Conservation (phyloP, 2,329 filamentous ascomycete genomes). For the Fragosphaeria purpurea region DNA sequence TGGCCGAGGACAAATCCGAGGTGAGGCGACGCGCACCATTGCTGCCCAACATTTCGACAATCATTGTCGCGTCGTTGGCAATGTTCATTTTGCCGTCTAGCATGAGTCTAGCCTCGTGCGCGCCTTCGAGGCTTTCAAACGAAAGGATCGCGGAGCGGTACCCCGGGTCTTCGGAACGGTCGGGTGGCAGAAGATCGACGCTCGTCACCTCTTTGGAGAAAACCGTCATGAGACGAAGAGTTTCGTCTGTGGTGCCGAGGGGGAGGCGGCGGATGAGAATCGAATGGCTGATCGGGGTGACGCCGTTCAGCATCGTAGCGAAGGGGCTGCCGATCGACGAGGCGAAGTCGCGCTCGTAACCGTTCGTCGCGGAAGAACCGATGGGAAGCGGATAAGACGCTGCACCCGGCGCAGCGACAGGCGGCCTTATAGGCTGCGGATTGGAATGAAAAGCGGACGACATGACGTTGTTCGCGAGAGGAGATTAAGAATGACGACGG, state of each 20-base stretch:
- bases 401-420: conserved; percentile 19
- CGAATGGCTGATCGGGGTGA: conserved; percentile 26
- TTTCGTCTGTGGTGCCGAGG: conserved; percentile 41
- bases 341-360: conserved; percentile 31
- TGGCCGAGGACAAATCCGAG: conserved; percentile 13
- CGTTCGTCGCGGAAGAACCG: conserved; percentile 21
- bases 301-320: conserved; percentile 28
- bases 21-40: conserved; percentile 19
- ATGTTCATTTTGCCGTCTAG: conserved; percentile 46
- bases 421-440: conserved; percentile 28
- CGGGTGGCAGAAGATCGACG: conserved; percentile 39
- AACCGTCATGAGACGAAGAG: conserved; percentile 45
- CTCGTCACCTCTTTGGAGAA: conserved; percentile 46
- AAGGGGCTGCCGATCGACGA: conserved; percentile 22
- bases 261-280: conserved; percentile 47
- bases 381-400: conserved; percentile 19
- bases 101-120: conserved; percentile 46
- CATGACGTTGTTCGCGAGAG: conserved; percentile 27
- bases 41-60: conserved; percentile 46
- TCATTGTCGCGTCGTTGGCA: conserved; percentile 40
- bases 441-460: conserved; percentile 32
- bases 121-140: conserved; percentile 43
- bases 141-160: conserved; percentile 42
- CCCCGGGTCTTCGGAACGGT: conserved; percentile 39
- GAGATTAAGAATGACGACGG: conserved; percentile 9